Conservation (phyloP, 257 asterid genomes). For the Solanum ossicruentum region DNA sequence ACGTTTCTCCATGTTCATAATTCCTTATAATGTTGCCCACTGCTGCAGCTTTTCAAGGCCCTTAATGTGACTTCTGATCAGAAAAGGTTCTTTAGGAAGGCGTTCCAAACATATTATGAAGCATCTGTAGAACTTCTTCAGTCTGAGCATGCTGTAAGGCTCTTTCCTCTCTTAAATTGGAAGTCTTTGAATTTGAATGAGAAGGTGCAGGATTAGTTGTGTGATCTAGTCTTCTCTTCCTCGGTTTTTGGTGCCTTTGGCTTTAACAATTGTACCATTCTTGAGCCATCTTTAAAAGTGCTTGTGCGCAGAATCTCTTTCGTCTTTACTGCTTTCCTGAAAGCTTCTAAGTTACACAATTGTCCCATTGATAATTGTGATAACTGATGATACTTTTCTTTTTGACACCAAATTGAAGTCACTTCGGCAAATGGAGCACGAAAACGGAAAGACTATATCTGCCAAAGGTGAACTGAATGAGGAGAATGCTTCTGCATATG, state of each 20-base stretch:
- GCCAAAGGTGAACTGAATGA: slow-evolving; percentile 97
- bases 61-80: slow-evolving; percentile 77
- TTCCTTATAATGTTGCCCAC: background rate
- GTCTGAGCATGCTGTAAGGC: slow-evolving; percentile 87
- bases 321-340: background rate
- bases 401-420: slow-evolving; percentile 28
- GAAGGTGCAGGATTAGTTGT: background rate
- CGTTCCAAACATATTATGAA: slow-evolving; percentile 72
- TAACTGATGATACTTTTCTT: slow-evolving; percentile 7
- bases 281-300: background rate
- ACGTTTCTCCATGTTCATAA: background rate
- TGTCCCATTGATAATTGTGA: background rate
- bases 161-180: background rate
- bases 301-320: background rate
- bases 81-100: slow-evolving; percentile 67
- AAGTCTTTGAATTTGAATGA: background rate
- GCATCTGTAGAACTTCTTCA: slow-evolving; percentile 79
- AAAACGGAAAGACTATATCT: slow-evolving; percentile 83
- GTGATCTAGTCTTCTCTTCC: background rate
- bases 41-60: slow-evolving; percentile 69
- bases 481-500: slow-evolving; percentile 80
- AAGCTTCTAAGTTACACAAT: background rate
- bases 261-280: background rate
- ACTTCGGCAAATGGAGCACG: slow-evolving; percentile 97
- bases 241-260: background rate